Base-by-base conservation (phyloP, 306 rosid genomes). In the Myrica gale region DNA sequence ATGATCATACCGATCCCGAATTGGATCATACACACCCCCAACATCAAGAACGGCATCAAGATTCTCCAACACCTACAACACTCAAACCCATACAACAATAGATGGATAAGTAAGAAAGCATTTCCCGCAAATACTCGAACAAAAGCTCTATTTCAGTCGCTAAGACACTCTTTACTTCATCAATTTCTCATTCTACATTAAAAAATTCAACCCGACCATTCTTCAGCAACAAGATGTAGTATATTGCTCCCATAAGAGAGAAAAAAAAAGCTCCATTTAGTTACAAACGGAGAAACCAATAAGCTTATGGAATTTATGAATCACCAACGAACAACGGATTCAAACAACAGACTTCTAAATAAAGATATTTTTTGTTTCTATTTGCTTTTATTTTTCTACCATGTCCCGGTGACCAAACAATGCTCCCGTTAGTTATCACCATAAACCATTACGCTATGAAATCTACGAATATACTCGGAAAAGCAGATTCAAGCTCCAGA, bases 1-100 rank as follows among this genome's bases (percentile, higher is more conserved):
- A 88, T 96, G 99, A 87, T 96, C 99, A 75, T 90, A 96, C 54
- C 97, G 85, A 81, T 96, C 90, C 73, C 23, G 79, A 68, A 80
- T 75, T 9, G 97, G 96, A 71, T 92, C 97, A 79, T 92, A 96
- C 32, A 88, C 93, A 55, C 99, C 99, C 44, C 98, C 99, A 78
- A 90, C 99, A 81, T 96, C 99, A 83, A 96, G 98, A 84, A 96
- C 99, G 9, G 93, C 96, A 68, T 96, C 98, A 76, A 96, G 91
- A 81, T 87, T 87, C 77, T 90, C 91, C 83, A 96, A 83, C 61
- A 92, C 93, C 99, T 96, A 73, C 42, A 78, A 71, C 72, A 69
- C 52, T 12, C 78, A 68, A 16, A 62, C 37, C 70, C 50, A 32
- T 32, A 32, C 37, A 32, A 32, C 37, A 32, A 32, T 32, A 61